Evolutionary conservation across 1,284 basidiomycete genomes (phyloP).

Genomic region (Polyporus tsugae): DNA sequence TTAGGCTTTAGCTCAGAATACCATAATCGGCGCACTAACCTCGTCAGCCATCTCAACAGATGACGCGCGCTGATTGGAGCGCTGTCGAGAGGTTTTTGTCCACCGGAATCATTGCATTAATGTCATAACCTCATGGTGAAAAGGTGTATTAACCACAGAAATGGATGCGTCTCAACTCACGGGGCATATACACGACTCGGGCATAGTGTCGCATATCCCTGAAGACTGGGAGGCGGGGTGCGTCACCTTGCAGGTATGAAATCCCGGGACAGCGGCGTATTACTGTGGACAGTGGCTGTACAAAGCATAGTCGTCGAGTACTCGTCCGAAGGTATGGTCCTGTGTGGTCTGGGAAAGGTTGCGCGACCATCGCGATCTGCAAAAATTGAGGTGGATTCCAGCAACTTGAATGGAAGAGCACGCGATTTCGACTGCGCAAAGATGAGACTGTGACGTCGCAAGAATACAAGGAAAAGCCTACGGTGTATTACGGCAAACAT

Average conservation of each 20-base stretch:
- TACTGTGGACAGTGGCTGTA: not conserved
- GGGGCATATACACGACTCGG: not conserved
- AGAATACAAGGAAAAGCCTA: not conserved
- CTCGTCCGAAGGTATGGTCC: not conserved
- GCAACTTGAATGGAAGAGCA: not conserved
- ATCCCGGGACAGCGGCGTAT: not conserved
- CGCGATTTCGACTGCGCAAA: slow-evolving; percentile 1
- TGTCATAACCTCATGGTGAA: not conserved
- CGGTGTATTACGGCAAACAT: not conserved
- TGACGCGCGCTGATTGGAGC: not conserved
- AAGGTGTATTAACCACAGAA: not conserved
- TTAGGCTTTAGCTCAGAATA: not conserved
- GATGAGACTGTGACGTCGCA: slow-evolving; percentile 3
- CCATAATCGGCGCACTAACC: not conserved
- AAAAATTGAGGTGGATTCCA: not conserved
- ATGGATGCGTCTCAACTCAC: not conserved
- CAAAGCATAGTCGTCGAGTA: not conserved
- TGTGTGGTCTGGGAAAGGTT: not conserved
- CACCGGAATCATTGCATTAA: not conserved
- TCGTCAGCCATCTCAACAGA: not conserved
- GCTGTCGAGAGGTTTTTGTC: not conserved
- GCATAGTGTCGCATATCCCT: no score
- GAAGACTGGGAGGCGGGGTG: not conserved
- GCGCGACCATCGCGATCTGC: not conserved
- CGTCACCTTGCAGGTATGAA: not conserved